Conservation (phyloP, 768 basidiomycete genomes). For the Suillus lakei region DNA sequence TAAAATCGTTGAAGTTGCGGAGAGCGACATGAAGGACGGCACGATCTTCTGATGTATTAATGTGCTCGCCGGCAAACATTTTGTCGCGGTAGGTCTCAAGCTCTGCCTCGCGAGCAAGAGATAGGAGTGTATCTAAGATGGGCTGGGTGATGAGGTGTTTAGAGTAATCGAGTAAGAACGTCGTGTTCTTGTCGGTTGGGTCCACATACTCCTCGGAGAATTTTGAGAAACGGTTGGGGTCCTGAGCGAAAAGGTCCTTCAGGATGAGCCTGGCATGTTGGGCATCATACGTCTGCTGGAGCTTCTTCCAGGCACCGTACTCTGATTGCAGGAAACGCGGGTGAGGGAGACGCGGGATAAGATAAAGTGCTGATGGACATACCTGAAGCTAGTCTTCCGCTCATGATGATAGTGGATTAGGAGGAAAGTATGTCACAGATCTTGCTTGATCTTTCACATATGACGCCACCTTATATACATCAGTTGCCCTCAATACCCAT, state of each 20-base stretch:
- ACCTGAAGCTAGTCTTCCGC: conserved; percentile 69
- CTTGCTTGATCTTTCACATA: conserved; percentile 7
- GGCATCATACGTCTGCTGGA: conserved; percentile 80
- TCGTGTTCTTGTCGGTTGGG: conserved; percentile 64
- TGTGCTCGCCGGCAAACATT: conserved; percentile 96
- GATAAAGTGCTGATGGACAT: conserved; percentile 3
- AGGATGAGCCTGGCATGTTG: conserved; percentile 78
- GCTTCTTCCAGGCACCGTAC: conserved; percentile 89
- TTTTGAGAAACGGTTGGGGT: conserved; percentile 84
- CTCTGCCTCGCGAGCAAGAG: conserved; percentile 83
- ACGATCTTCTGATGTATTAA: conserved; percentile 98
- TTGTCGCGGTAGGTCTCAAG: conserved; percentile 86
- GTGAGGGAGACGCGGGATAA: conserved; percentile 6
- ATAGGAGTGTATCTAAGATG: conserved; percentile 77
- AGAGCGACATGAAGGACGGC: conserved; percentile 96
- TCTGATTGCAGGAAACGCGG: conserved; percentile 49
- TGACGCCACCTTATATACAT: conserved; percentile 18
- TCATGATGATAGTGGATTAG: conserved; percentile 46
- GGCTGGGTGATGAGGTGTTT: conserved; percentile 94
- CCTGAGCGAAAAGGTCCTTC: conserved; percentile 90
- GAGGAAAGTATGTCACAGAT: conserved; percentile 10
- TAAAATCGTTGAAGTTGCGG: conserved; percentile 77
- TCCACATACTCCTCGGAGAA: conserved; percentile 82
- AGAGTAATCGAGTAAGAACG: conserved; percentile 94
- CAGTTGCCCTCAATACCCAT: background rate